Conservation (phyloP, 805 yeast genomes). For the Starmerella apicola region DNA sequence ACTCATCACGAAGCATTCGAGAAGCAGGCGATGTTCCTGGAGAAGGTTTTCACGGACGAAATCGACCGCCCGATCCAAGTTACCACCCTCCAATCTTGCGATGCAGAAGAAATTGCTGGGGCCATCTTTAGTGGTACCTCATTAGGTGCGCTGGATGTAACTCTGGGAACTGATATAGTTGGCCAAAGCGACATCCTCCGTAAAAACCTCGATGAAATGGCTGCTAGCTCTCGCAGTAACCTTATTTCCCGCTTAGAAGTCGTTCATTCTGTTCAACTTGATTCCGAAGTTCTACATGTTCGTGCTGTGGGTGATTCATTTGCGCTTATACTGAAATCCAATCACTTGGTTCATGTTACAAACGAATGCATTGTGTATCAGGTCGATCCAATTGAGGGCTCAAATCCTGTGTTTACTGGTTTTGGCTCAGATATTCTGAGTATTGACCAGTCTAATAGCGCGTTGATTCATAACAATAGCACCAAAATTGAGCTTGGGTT, state of each 20-base stretch:
- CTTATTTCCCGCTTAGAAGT: neutral
- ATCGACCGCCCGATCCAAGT: constrained; percentile 18
- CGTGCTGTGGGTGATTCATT: neutral
- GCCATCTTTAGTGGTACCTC: neutral
- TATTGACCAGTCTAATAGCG: neutral
- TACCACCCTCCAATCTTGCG: constrained; percentile 2
- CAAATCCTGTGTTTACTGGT: constrained; percentile 3
- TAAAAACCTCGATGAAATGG: neutral
- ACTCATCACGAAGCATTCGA: constrained; percentile 7
- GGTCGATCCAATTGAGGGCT: neutral
- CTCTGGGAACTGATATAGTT: neutral
- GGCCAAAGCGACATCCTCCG: neutral
- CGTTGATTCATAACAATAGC: constrained; percentile 2
- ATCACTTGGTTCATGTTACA: neutral
- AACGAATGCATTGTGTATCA: neutral
- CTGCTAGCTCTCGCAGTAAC: neutral
- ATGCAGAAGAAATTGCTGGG: neutral
- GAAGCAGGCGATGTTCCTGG: constrained; percentile 13
- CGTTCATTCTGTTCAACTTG: neutral
- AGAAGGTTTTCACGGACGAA: constrained; percentile 14
- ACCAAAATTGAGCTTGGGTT: constrained; percentile 1
- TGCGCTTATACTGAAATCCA: constrained; percentile 2
- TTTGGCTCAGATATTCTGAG: neutral
- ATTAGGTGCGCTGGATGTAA: constrained; percentile 1
- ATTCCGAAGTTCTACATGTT: neutral